Conservation (phyloP, 1,284 basidiomycete species). For the Cutaneotrichosporon sp. region DNA sequence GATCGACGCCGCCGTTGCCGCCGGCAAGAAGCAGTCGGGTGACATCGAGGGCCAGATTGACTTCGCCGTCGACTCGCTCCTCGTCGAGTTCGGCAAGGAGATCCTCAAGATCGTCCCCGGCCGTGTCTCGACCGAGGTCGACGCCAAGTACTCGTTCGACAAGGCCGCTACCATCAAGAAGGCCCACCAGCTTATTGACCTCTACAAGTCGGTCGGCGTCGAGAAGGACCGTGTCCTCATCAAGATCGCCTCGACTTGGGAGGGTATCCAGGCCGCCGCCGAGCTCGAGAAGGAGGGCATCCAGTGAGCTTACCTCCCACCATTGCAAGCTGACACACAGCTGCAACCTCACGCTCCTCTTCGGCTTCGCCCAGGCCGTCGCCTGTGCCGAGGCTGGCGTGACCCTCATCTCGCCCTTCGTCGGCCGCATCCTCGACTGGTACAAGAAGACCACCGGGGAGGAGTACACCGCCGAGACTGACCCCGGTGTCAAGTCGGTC, state of each 20-base stretch:
- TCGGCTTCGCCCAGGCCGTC: conserved; percentile 97
- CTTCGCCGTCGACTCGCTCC: conserved; percentile 82
- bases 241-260: conserved; percentile 99
- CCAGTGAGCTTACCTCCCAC: conserved; percentile 59
- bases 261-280: conserved; percentile 97
- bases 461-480: conserved; percentile 77
- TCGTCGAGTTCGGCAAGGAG: conserved; percentile 95
- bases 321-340: conserved; percentile 26
- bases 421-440: conserved; percentile 97
- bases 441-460: conserved; percentile 86
- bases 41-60: conserved; percentile 70
- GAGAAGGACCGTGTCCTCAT: conserved; percentile 92
- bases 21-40: conserved; percentile 77
- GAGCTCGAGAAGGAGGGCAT: conserved; percentile 93
- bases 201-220: conserved; percentile 90
- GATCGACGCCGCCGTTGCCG: conserved; percentile 78
- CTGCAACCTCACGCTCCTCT: conserved; percentile 98
- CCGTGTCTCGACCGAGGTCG: conserved; percentile 98
- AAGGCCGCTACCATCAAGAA: conserved; percentile 54
- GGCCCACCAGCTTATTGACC: conserved; percentile 89
- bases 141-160: conserved; percentile 95
- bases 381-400: conserved; percentile 98
- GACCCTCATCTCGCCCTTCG: conserved; percentile 98
- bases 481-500: conserved; percentile 97
- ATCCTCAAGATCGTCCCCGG: conserved; percentile 96